A percentile compares a stretch with the other conserved stretches of the same genome.
Conservation (phyloP, 2,329 filamentous ascomycete species). For the Orbilia quercus region DNA sequence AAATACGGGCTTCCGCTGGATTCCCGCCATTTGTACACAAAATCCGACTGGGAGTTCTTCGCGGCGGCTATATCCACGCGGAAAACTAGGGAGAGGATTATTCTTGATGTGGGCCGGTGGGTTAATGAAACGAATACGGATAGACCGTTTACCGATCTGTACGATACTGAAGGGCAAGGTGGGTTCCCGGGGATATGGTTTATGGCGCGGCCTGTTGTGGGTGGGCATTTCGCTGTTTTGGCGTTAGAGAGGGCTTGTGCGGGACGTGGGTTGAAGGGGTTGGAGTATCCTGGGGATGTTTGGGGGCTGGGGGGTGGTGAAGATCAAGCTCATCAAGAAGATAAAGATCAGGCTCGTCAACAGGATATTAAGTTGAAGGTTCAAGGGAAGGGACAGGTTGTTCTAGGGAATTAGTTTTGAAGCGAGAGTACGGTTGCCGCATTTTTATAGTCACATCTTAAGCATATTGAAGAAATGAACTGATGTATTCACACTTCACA, state of each 20-base stretch:
- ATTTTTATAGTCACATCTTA: too few relatives aligned
- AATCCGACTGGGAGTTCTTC: slow-evolving; percentile 92
- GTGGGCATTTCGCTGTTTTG: slow-evolving; percentile 85
- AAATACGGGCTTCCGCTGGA: slow-evolving; percentile 85
- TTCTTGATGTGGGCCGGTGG: slow-evolving; percentile 80
- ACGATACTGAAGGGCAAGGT: slow-evolving; percentile 80
- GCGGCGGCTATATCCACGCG: slow-evolving; percentile 80
- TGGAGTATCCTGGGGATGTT: slow-evolving; percentile 63
- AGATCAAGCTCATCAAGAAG: too few relatives aligned
- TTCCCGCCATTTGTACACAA: slow-evolving; percentile 83
- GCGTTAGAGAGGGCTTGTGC: slow-evolving; percentile 83
- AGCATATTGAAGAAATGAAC: too few relatives aligned
- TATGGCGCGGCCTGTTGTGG: slow-evolving; percentile 84
- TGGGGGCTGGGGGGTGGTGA: slow-evolving; percentile 29
- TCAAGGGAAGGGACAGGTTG: slow-evolving; percentile 5
- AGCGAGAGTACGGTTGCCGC: too few relatives aligned
- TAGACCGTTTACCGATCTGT: slow-evolving; percentile 81
- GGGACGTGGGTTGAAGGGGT: slow-evolving; percentile 72
- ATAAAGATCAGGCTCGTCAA: background rate
- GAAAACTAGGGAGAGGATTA: slow-evolving; percentile 75
- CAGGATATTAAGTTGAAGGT: background rate
- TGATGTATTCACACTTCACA: too few relatives aligned
- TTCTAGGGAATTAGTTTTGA: too few relatives aligned
- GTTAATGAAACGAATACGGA: slow-evolving; percentile 84
- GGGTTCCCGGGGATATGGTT: slow-evolving; percentile 80